These are phyloP conservation scores for Beta vulgaris DNA, from an alignment of 148 eudicot genomes.

Conservation along the genomic window DNA sequence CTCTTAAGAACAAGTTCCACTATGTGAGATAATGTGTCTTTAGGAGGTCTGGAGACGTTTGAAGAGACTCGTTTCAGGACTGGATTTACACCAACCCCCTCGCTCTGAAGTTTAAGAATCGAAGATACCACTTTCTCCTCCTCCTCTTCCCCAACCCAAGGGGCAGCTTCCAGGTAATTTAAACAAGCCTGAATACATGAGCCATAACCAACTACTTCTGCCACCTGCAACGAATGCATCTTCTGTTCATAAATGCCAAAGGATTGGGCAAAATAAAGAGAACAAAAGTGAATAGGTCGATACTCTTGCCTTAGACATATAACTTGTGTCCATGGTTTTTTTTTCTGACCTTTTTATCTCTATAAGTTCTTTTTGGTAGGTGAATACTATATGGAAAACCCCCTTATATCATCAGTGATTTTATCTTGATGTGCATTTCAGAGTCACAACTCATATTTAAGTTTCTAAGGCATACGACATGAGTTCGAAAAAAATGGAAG, in stretches of 20 bases:
- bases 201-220: slow-evolving; percentile 64
- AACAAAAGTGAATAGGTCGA: not conserved
- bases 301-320: not conserved
- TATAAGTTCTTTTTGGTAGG: not conserved
- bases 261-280: not conserved
- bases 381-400: not conserved
- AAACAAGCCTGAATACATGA: slow-evolving; percentile 69
- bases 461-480: not conserved
- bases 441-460: not conserved
- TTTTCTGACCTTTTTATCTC: not conserved
- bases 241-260: not conserved
- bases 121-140: slow-evolving; percentile 89
- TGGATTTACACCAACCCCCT: slow-evolving; percentile 55
- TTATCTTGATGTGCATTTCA: not conserved
- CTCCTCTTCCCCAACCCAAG: slow-evolving; percentile 98
- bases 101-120: slow-evolving; percentile 54
- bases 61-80: slow-evolving; percentile 77
- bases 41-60: slow-evolving; percentile 46
- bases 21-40: slow-evolving; percentile 73
- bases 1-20: slow-evolving; percentile 81
- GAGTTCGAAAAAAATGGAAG: no score
- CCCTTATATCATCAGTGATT: not conserved
- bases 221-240: slow-evolving; percentile 49
- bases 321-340: not conserved
- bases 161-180: slow-evolving; percentile 92